Evolutionary conservation across 257 asterid genomes (phyloP), one percentile per base, ranked within the genome.

Genomic region (Gentiana straminea): DNA sequence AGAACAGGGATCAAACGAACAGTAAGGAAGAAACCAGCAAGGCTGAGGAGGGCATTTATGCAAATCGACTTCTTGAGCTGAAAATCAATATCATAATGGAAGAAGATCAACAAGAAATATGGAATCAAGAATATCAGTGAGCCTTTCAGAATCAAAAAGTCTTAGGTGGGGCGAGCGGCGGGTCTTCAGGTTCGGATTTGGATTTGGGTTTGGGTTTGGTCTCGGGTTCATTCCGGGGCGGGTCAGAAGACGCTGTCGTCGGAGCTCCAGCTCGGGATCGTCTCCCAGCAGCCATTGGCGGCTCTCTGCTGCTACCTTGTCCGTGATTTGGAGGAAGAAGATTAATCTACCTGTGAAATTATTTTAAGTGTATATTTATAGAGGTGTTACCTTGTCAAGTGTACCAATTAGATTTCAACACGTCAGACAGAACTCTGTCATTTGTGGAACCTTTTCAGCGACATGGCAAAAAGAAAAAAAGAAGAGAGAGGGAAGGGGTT

Each of bases 1-100:
- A 95, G 94, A 60, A 90, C 94, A 0, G 98, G 98, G 61, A 90
- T 86, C 83, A 90, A 41, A 49, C 61, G 72, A 15, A 80, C 68
- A 46, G 96, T 80, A 2, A 78, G 49, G 5, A 70, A 57, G 54
- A 84, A 90, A 49, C 96, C 98, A 33, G 83, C 0, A 49, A 70
- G 35, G 75, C 98, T 86, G 47, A 81, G 70, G 13, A 73, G 11
- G 6, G 79, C 88, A 68, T 84, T 90, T 33, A 80, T 80, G 66
- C 73, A 34, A 66, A 90, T 79, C 63, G 96, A 74, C 54, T 64
- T 66, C 48, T 78, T 83, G 51, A 86, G 79, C 66, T 79, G 86
- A 34, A 68, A 72, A 37, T 83, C 94, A 35, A 86, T 79, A 50
- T 57, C 63, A 70, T 75, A 78, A 70, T 74, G 80, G n/a, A 53